phyloP scores from a whole-genome alignment of 164 flowering plant genomes.

The Dillenia suffruticosa region DNA sequence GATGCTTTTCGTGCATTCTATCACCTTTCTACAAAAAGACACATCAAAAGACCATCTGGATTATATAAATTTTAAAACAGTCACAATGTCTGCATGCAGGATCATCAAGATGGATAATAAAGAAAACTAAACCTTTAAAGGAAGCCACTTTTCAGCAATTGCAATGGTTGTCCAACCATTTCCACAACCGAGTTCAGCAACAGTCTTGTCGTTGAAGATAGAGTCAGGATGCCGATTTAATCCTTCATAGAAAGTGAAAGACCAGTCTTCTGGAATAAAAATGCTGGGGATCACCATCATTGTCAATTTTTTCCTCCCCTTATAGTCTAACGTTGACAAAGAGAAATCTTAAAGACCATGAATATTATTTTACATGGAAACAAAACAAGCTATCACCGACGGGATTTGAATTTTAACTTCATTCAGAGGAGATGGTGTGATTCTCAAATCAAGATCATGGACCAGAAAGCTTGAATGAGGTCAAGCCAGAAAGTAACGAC shows the following conservation, averaged over 20 bases:
- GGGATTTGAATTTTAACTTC: not conserved
- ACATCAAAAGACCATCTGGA: conserved; percentile 1
- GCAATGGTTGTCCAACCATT: conserved; percentile 99
- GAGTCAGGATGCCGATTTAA: conserved; percentile 81
- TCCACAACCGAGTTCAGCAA: conserved; percentile 96
- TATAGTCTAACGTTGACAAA: conserved; percentile 39
- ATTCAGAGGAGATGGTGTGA: not conserved
- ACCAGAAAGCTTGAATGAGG: not conserved
- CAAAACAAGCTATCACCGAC: not conserved
- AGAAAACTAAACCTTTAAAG: conserved; percentile 56
- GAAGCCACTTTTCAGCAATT: conserved; percentile 90
- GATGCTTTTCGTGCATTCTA: no score
- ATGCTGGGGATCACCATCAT: conserved; percentile 97
- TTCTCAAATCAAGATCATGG: not conserved
- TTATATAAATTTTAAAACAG: not conserved
- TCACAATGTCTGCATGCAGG: no score
- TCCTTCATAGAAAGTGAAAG: conserved; percentile 95
- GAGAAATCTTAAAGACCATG: not conserved
- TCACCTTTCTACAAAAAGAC: not conserved
- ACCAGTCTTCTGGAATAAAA: conserved; percentile 97
- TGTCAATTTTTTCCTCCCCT: conserved; percentile 68
- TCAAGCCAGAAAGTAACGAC: not conserved
- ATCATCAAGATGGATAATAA: not conserved
- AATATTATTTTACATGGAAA: not conserved
- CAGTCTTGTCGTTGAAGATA: conserved; percentile 85